Evolutionary conservation across 1,139 yeast genomes (phyloP).

Genomic region (Geotrichum cucujoidarum): DNA sequence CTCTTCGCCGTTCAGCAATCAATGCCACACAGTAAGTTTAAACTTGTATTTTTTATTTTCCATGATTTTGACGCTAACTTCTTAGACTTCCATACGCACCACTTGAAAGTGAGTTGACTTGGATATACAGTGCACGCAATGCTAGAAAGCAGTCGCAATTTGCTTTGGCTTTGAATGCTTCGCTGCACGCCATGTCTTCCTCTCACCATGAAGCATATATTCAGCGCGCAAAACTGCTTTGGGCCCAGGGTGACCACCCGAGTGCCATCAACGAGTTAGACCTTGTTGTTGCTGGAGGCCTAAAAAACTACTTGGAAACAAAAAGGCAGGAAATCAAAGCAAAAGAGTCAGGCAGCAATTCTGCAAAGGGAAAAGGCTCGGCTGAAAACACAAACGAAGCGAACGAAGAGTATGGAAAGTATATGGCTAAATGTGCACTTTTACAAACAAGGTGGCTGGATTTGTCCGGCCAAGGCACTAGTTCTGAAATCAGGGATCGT

Average conservation of each 20-base stretch:
- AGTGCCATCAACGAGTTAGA: slow-evolving; percentile 71
- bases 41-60: not conserved
- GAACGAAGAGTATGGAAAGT: slow-evolving; percentile 18
- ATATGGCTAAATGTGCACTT: slow-evolving; percentile 43
- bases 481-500: slow-evolving; percentile 65
- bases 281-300: slow-evolving; percentile 38
- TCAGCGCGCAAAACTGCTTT: slow-evolving; percentile 77
- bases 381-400: slow-evolving; percentile 2
- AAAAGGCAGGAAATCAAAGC: not conserved
- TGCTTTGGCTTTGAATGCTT: slow-evolving; percentile 68
- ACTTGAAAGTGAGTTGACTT: slow-evolving; percentile 46
- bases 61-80: slow-evolving; percentile 26
- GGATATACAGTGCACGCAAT: slow-evolving; percentile 57
- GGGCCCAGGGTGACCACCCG: slow-evolving; percentile 88
- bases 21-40: slow-evolving; percentile 24
- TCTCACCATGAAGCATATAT: slow-evolving; percentile 52
- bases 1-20: slow-evolving; percentile 46
- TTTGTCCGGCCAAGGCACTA: slow-evolving; percentile 75
- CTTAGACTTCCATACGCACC: slow-evolving; percentile 38
- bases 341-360: slow-evolving; percentile 7
- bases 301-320: slow-evolving; percentile 21
- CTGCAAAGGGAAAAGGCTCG: not conserved
- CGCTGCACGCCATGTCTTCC: slow-evolving; percentile 60
- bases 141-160: slow-evolving; percentile 66
- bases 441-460: slow-evolving; percentile 89